Base-by-base conservation (phyloP, 495 filamentous ascomycete genomes). In the Hypoxylon lienhwacheense region DNA sequence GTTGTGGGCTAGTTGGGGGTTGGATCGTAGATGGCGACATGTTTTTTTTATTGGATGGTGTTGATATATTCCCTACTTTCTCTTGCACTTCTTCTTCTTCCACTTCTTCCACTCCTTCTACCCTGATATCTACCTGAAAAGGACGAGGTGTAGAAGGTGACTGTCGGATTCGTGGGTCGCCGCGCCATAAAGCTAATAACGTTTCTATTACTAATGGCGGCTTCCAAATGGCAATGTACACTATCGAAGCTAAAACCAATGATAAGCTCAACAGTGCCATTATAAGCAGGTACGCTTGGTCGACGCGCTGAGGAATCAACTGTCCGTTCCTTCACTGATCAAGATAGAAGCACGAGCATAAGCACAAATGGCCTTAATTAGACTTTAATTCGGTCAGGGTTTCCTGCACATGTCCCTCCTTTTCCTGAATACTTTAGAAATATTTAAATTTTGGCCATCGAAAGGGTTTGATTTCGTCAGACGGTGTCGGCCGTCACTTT, bases 191-290 rank as follows among this genome's bases (percentile, higher is more conserved):
- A 4, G 63, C 47, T 24, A 63, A 19, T 15, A 65, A 39, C 19
- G 47, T 66, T 44, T 59, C 46, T 14, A 76, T 46, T 14, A 76
- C 50, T 12, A 75, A 61, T 37, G 73, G 67, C 22, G 74, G 77
- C 52, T 70, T 73, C 42, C 70, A 69, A 47, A 80, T 75, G 44
- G 73, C 69, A 44, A 81, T 61, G 39, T 77, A 72, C 10, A 81
- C 68, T 26, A 82, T 47, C 0, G 80, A 80, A 14, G 75, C 80
- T 47, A 82, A 62, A 52, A 83, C 67, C 15, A 82, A 61, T 4
- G 79, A 78, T 42, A 82, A 59, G 44, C 78, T 80, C 15, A 84
- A 52, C 48, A 80, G 65, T 60, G 70, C 74, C 78, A 81, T 82
- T 5, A 20, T 14, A 17, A 26, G 31, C 25, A 46, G 34, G 22